Evolutionary conservation across 2,329 filamentous ascomycete genomes (phyloP).

Genomic region (Aureobasidium namibiae): DNA sequence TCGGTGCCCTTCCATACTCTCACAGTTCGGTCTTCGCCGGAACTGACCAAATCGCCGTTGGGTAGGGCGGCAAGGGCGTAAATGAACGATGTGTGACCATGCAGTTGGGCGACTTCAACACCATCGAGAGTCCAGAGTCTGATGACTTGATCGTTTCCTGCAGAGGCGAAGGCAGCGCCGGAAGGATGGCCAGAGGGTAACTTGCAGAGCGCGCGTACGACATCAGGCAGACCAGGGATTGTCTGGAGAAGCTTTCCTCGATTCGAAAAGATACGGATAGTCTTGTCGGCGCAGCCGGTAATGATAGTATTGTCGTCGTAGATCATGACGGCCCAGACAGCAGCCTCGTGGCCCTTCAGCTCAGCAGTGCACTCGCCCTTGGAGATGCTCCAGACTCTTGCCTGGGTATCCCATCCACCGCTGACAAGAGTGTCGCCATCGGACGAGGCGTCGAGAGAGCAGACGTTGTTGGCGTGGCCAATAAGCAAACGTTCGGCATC

Average conservation of each 20-base stretch:
- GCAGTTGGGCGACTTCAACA: constrained; percentile 64
- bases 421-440: constrained; percentile 71
- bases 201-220: constrained; percentile 80
- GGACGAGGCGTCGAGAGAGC: constrained; percentile 70
- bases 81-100: constrained; percentile 90
- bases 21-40: constrained; percentile 89
- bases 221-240: constrained; percentile 65
- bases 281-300: constrained; percentile 77
- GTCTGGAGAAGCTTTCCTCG: constrained; percentile 56
- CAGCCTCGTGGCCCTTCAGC: constrained; percentile 67
- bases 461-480: constrained; percentile 82
- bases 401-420: constrained; percentile 87
- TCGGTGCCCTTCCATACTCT: constrained; percentile 75
- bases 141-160: constrained; percentile 85
- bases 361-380: constrained; percentile 73
- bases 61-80: constrained; percentile 74
- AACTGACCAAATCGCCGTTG: constrained; percentile 79
- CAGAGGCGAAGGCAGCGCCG: constrained; percentile 87
- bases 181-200: constrained; percentile 68
- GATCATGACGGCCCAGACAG: constrained; percentile 86
- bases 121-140: constrained; percentile 80
- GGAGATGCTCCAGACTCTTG: constrained; percentile 75
- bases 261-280: constrained; percentile 72
- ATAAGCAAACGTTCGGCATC: constrained; percentile 79
- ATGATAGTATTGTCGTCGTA: constrained; percentile 73